These are phyloP conservation scores for Colletotrichum acutatum DNA, from an alignment of 2,329 filamentous ascomycete genomes.

Conservation along the genomic window DNA sequence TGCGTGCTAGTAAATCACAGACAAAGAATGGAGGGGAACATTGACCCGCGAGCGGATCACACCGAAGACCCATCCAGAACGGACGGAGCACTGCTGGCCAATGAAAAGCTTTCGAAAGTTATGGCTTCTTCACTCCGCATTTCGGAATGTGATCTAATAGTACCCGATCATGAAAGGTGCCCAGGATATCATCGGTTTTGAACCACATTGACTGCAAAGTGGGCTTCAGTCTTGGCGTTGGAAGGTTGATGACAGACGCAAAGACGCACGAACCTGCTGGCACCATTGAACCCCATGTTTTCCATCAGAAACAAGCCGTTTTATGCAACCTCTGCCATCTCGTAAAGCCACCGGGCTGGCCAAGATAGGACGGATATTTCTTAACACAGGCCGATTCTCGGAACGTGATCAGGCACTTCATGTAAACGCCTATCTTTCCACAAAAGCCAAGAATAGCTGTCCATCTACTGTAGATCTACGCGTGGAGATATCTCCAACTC, in stretches of 20 bases:
- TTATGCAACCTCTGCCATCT: not conserved
- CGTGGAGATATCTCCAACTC: not conserved
- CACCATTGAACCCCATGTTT: not conserved
- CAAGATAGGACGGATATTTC: not conserved
- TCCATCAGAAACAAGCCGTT: not conserved
- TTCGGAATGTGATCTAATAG: too few relatives aligned
- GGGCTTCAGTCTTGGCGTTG: not conserved
- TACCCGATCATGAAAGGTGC: too few relatives aligned
- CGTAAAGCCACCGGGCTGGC: not conserved
- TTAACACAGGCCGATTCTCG: not conserved
- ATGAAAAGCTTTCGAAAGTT: too few relatives aligned
- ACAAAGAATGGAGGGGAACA: too few relatives aligned
- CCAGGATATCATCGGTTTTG: too few relatives aligned
- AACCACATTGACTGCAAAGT: not conserved
- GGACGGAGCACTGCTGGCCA: too few relatives aligned
- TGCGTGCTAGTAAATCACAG: too few relatives aligned
- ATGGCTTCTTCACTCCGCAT: too few relatives aligned
- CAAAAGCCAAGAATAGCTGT: not conserved
- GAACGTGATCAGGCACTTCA: not conserved
- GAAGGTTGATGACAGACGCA: not conserved
- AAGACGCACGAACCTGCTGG: not conserved
- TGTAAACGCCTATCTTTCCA: not conserved
- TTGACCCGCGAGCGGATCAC: too few relatives aligned
- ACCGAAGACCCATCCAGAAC: too few relatives aligned
- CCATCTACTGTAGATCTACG: not conserved